Conservation (phyloP, 2,329 filamentous ascomycete genomes). For the Penicillium sp. region DNA sequence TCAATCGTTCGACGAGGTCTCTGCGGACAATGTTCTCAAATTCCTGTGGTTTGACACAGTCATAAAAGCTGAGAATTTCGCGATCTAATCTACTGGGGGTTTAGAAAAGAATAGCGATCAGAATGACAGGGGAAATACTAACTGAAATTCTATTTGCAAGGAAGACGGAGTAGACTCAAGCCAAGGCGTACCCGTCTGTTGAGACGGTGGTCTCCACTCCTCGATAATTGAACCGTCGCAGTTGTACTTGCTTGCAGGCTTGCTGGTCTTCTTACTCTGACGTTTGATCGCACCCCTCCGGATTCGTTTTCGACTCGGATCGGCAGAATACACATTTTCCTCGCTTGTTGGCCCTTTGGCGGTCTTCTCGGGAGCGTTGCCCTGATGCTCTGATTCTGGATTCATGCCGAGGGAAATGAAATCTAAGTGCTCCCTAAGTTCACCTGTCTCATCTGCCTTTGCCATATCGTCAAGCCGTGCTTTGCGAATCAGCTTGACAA, state of each 20-base stretch:
- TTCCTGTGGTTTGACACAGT: slow-evolving; percentile 72
- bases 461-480: slow-evolving; percentile 64
- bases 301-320: slow-evolving; percentile 73
- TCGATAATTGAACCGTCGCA: slow-evolving; percentile 52
- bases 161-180: slow-evolving; percentile 30
- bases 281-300: slow-evolving; percentile 66
- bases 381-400: slow-evolving; percentile 28
- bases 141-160: slow-evolving; percentile 38
- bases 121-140: slow-evolving; percentile 11
- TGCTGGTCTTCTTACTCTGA: slow-evolving; percentile 54
- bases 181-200: slow-evolving; percentile 62
- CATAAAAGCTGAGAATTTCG: slow-evolving; percentile 85
- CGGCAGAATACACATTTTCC: slow-evolving; percentile 42
- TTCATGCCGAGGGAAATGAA: slow-evolving; percentile 84
- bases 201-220: slow-evolving; percentile 52
- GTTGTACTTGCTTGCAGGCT: slow-evolving; percentile 53
- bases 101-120: not conserved
- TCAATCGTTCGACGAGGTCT: slow-evolving; percentile 69
- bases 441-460: slow-evolving; percentile 52
- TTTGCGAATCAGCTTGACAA: slow-evolving; percentile 89
- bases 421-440: slow-evolving; percentile 64
- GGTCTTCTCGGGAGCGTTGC: slow-evolving; percentile 37
- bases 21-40: slow-evolving; percentile 76
- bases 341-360: slow-evolving; percentile 37
- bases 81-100: slow-evolving; percentile 68